Evolutionary conservation across 495 filamentous ascomycete genomes (phyloP), one percentile per base, ranked within the genome.

Genomic region (Podospora comata): DNA sequence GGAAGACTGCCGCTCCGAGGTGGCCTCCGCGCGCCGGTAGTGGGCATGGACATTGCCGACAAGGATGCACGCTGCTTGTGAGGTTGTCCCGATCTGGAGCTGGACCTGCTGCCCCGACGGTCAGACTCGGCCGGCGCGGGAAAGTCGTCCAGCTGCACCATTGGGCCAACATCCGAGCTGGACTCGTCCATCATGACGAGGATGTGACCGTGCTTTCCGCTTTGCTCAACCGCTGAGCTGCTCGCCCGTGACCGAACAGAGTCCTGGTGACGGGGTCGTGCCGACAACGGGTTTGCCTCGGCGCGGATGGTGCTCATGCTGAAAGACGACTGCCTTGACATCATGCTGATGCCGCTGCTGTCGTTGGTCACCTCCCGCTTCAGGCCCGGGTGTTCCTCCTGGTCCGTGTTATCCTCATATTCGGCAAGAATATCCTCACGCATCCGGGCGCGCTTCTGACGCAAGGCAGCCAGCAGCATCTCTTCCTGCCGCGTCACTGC

Each of bases 401-500:
- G 62, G 28, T 73, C 71, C 54, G 69, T 61, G 5, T 79, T 75
- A 55, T 79, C 80, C 39, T 82, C 79, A 20, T 79, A 77, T 70
- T 91, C 87, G 27, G 86, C 79, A 67, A 91, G 88, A 62, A 89
- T 85, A 65, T 89, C 88, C 65, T 92, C 88, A 0, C 88, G 87
- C 83, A 96, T 91, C 32, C 87, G 86, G 44, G 91, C 90, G 57
- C 91, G 84, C 73, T 93, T 93, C 71, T 86, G 79, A 44, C 93
- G 85, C 85, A 97, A 88, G 16, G 91, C 90, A 70, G 92, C 90
- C 7, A 97, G 80, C 5, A 97, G 81, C 74, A 90, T 87, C 73
- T 93, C 90, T 75, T 97, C 93, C 77, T 96, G 92, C 63, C 87
- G 84, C 0, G 92, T 96, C 61, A 96, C 92, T 0, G 91, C 89